A percentile compares a stretch with the other conserved stretches of the same genome.
Evolutionary conservation across 257 asterid genomes (phyloP).

Genomic region (Rubia yunnanensis): DNA sequence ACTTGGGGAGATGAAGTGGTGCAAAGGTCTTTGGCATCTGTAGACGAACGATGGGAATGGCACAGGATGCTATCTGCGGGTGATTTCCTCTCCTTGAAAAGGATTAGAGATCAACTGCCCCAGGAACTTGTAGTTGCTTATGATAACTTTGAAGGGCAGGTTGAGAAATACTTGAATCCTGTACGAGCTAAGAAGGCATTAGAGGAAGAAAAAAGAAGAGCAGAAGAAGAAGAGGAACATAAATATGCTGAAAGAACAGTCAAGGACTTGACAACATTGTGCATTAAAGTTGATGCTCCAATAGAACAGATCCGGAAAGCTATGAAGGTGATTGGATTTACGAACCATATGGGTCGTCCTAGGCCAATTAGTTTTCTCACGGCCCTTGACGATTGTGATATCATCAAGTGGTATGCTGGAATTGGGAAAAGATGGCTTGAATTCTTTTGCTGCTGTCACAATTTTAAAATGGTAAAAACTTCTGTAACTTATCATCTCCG

Average conservation of each 20-base stretch:
- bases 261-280: constrained; percentile 56
- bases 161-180: constrained; percentile 64
- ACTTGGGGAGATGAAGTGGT: constrained; percentile 84
- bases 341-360: constrained; percentile 93
- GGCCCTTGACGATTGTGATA: constrained; percentile 75
- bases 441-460: constrained; percentile 76
- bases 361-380: constrained; percentile 63
- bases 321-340: constrained; percentile 56
- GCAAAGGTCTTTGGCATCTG: constrained; percentile 43
- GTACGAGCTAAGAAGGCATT: constrained; percentile 46
- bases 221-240: constrained; percentile 62
- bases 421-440: constrained; percentile 87
- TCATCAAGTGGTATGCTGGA: constrained; percentile 90
- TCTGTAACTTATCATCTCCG: constrained; percentile 67
- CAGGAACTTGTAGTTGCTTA: constrained; percentile 61
- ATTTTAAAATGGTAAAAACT: constrained; percentile 60
- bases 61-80: constrained; percentile 62
- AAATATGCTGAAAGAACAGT: constrained; percentile 54
- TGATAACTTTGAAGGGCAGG: constrained; percentile 64
- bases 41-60: constrained; percentile 77
- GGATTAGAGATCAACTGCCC: constrained; percentile 78
- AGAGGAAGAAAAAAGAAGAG: constrained; percentile 46
- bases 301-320: constrained; percentile 53
- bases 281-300: constrained; percentile 76
- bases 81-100: constrained; percentile 60